phyloP scores from a whole-genome alignment of 2,329 filamentous ascomycete genomes.

The Penicillium glabrum region DNA sequence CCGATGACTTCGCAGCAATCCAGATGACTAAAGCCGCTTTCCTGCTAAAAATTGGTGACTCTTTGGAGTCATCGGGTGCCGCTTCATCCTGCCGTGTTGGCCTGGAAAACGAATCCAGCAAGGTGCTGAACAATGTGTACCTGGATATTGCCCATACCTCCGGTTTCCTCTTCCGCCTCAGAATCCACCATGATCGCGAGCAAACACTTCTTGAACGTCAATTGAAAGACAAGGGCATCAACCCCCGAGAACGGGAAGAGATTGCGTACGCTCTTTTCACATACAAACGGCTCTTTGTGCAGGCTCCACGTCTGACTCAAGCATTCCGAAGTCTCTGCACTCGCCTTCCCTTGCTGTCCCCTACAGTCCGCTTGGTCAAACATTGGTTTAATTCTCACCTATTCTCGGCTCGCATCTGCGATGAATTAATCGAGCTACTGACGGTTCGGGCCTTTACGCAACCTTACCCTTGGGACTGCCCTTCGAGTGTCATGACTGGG shows the following conservation, averaged over 20 bases:
- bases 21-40: slow-evolving; percentile 94
- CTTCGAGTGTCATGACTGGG: slow-evolving; percentile 74
- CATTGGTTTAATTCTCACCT: slow-evolving; percentile 87
- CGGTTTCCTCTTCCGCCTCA: slow-evolving; percentile 75
- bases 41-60: slow-evolving; percentile 68
- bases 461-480: slow-evolving; percentile 75
- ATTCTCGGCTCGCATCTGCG: slow-evolving; percentile 70
- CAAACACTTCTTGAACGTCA: slow-evolving; percentile 76
- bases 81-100: slow-evolving; percentile 70
- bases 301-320: slow-evolving; percentile 76
- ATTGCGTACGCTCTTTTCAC: slow-evolving; percentile 67
- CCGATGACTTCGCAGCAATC: slow-evolving; percentile 85
- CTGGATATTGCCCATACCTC: slow-evolving; percentile 75
- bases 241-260: slow-evolving; percentile 65
- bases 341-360: slow-evolving; percentile 74
- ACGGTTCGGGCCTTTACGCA: slow-evolving; percentile 75
- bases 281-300: slow-evolving; percentile 70
- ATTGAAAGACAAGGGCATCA: slow-evolving; percentile 69
- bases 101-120: slow-evolving; percentile 70
- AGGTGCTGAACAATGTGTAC: slow-evolving; percentile 74
- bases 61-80: slow-evolving; percentile 64
- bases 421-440: slow-evolving; percentile 83
- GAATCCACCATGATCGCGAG: slow-evolving; percentile 87
- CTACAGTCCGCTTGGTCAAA: slow-evolving; percentile 81
- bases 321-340: slow-evolving; percentile 78